Conservation (phyloP, 106 monocot species). For the Alisma plantagoaquatica region DNA sequence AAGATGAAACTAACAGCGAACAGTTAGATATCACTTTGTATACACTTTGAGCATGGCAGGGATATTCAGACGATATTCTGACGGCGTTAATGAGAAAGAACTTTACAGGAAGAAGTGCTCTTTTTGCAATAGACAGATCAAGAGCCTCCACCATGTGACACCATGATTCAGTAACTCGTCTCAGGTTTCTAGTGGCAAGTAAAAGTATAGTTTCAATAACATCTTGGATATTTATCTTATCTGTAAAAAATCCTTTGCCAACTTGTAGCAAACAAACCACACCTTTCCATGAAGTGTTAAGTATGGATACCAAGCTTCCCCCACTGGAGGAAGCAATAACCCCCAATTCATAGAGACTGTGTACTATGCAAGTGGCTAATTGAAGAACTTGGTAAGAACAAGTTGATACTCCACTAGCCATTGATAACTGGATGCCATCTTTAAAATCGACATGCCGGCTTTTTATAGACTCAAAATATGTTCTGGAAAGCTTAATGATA, state of each 20-base stretch:
- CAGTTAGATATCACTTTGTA: constrained; percentile 39
- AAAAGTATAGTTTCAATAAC: constrained; percentile 66
- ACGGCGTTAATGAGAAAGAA: constrained; percentile 93
- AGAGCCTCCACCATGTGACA: constrained; percentile 13
- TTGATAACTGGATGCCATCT: constrained; percentile 1
- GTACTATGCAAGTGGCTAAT: constrained; percentile 39
- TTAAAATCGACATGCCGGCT: constrained; percentile 5
- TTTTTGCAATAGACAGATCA: constrained; percentile 61
- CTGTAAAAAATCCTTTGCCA: constrained; percentile 53
- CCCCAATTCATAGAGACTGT: constrained; percentile 62
- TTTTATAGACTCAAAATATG: constrained; percentile 43
- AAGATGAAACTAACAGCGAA: constrained; percentile 49
- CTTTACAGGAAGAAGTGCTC: constrained; percentile 78
- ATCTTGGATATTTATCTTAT: constrained; percentile 46
- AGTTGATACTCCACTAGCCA: constrained; percentile 20
- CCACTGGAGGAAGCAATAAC: constrained; percentile 76
- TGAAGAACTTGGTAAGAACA: constrained; percentile 21
- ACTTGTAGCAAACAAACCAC: constrained; percentile 71
- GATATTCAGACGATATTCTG: constrained; percentile 75
- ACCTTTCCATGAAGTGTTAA: constrained; percentile 97
- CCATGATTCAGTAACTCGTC: constrained; percentile 59
- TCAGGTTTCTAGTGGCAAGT: constrained; percentile 53
- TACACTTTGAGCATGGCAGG: constrained; percentile 42
- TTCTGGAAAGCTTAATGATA: constrained; percentile 52
- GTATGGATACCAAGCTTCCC: constrained; percentile 61